Conservation (phyloP, 331 rosid species). For the Spiraea crenata region DNA sequence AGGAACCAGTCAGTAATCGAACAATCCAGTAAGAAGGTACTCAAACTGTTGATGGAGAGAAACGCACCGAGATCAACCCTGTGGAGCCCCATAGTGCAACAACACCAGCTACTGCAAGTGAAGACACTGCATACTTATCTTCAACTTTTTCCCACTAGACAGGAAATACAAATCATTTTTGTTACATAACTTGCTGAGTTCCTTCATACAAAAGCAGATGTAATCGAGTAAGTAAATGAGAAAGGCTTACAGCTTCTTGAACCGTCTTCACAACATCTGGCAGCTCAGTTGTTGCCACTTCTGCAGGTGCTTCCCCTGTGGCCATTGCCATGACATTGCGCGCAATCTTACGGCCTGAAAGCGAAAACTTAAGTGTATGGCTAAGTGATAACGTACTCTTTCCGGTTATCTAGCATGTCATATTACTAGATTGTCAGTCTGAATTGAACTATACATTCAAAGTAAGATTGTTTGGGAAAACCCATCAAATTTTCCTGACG, state of each 20-base stretch:
- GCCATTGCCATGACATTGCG: slow-evolving; percentile 89
- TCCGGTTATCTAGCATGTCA: neutral
- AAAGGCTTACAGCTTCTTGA: slow-evolving; percentile 63
- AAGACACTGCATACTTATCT: slow-evolving; percentile 84
- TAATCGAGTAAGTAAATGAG: neutral
- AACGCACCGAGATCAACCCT: slow-evolving; percentile 66
- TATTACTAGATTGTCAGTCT: neutral
- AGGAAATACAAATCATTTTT: slow-evolving; percentile 13
- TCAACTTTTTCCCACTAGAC: slow-evolving; percentile 87
- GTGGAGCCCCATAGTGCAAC: slow-evolving; percentile 68
- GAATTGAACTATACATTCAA: neutral
- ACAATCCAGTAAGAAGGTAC: neutral
- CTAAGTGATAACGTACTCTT: neutral
- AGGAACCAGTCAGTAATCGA: neutral
- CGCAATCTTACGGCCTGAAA: slow-evolving; percentile 64
- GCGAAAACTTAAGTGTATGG: neutral
- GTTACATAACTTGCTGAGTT: slow-evolving; percentile 7
- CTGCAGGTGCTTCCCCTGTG: slow-evolving; percentile 86
- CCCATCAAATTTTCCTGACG: no score
- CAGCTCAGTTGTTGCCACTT: slow-evolving; percentile 55
- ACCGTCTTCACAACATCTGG: slow-evolving; percentile 65
- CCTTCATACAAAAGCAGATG: neutral
- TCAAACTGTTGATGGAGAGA: neutral
- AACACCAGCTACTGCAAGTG: slow-evolving; percentile 56
- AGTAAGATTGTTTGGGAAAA: neutral